phyloP scores from a whole-genome alignment of 2,329 filamentous ascomycete genomes.

The Escovopsis sp. region DNA sequence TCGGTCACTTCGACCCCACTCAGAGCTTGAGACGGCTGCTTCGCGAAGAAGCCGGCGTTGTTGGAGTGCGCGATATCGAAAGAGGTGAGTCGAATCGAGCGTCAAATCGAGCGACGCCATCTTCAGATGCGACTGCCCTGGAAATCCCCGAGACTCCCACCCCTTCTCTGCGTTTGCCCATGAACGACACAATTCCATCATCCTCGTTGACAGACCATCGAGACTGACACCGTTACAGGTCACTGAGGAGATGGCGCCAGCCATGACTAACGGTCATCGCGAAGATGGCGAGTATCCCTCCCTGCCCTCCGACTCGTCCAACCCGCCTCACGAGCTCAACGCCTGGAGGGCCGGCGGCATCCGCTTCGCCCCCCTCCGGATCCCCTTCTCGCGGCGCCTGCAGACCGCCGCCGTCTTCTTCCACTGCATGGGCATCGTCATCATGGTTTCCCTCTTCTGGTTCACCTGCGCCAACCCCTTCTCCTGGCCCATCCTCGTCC shows the following conservation, averaged over 20 bases:
- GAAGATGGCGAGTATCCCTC: constrained; percentile 12
- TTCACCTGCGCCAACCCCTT: constrained; percentile 81
- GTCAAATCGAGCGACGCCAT: too few species aligned
- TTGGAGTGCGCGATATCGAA: too few species aligned
- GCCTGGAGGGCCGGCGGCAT: constrained; percentile 38
- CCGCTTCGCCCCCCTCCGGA: constrained; percentile 67
- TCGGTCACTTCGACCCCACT: too few species aligned
- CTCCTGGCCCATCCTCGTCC: constrained; percentile 63
- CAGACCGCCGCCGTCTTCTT: constrained; percentile 67
- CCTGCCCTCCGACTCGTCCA: constrained; percentile 10
- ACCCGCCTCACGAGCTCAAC: constrained; percentile 11
- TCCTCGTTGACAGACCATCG: too few species aligned
- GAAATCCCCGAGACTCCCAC: too few species aligned
- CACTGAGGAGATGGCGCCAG: background rate
- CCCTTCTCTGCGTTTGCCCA: too few species aligned
- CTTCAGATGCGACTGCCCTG: too few species aligned
- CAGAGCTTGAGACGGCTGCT: too few species aligned
- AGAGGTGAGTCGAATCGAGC: too few species aligned
- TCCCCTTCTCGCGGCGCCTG: constrained; percentile 54
- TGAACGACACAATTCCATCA: too few species aligned
- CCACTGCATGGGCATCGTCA: constrained; percentile 57
- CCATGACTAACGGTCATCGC: constrained; percentile 4
- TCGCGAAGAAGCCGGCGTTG: too few species aligned
- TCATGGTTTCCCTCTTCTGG: constrained; percentile 68
- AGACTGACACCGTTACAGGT: background rate